A percentile compares a stretch with the other conserved stretches of the same genome.
phyloP scores from a whole-genome alignment of 208 protist species.

The Trichomonas gallinae region DNA sequence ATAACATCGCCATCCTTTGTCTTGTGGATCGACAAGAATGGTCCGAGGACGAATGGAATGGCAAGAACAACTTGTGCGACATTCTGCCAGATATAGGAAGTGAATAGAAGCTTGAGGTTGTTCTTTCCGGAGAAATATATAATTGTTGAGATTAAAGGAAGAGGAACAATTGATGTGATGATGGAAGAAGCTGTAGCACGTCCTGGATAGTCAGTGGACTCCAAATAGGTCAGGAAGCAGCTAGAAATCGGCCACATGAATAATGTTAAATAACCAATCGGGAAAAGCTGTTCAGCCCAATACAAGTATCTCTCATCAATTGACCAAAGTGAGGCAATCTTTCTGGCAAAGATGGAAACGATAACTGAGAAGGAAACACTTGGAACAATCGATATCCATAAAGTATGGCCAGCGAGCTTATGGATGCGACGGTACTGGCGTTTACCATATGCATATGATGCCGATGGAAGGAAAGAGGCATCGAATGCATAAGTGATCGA shows the following conservation, averaged over 20 bases:
- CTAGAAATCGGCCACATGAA: neutral
- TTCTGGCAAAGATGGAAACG: neutral
- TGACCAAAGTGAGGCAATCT: neutral
- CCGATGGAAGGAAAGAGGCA: neutral
- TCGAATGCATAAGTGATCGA: neutral
- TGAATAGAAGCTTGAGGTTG: neutral
- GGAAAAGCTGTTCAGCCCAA: neutral
- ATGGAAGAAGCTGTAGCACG: neutral
- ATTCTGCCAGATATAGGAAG: neutral
- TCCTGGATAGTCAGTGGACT: neutral
- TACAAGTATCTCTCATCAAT: neutral
- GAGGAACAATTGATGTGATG: neutral
- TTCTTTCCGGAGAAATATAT: neutral
- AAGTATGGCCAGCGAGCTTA: neutral
- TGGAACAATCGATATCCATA: neutral
- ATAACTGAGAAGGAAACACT: neutral
- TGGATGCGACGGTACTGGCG: neutral
- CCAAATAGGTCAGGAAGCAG: neutral
- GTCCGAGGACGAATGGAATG: neutral
- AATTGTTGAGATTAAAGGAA: neutral
- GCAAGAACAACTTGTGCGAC: neutral
- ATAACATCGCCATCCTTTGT: neutral
- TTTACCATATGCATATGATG: neutral
- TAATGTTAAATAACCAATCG: neutral
- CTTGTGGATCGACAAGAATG: neutral